Conservation (phyloP, 148 eudicot genomes). For the Diospyros lotus region DNA sequence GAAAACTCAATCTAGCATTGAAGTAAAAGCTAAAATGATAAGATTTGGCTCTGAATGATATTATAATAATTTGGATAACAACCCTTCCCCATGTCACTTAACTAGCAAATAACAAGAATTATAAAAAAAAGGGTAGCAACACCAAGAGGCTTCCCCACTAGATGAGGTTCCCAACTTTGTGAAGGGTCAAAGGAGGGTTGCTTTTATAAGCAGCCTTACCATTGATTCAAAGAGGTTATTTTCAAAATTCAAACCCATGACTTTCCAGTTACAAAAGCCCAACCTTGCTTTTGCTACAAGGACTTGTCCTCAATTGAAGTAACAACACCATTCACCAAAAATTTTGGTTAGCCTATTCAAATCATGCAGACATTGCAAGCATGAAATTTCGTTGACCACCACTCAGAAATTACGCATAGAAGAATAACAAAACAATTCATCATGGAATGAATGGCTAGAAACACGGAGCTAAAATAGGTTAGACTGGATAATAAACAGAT, state of each 20-base stretch:
- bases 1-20: too few relatives aligned
- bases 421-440: background rate
- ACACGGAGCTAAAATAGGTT: too few relatives aligned
- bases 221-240: too few relatives aligned
- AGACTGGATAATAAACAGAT: background rate
- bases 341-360: background rate
- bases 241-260: too few relatives aligned
- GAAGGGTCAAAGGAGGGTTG: too few relatives aligned
- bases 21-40: background rate
- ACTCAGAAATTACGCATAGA: background rate
- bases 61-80: background rate
- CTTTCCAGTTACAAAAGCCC: too few relatives aligned
- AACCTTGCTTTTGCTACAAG: too few relatives aligned
- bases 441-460: background rate
- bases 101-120: background rate
- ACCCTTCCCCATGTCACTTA: background rate
- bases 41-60: background rate
- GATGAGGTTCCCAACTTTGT: too few relatives aligned
- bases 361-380: background rate
- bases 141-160: too few relatives aligned
- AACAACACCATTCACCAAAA: background rate
- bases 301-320: background rate
- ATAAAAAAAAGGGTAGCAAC: background rate
- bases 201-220: too few relatives aligned
- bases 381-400: background rate